Conservation (phyloP, 768 basidiomycete genomes). For the Naganishia vaughanmartiniae region DNA sequence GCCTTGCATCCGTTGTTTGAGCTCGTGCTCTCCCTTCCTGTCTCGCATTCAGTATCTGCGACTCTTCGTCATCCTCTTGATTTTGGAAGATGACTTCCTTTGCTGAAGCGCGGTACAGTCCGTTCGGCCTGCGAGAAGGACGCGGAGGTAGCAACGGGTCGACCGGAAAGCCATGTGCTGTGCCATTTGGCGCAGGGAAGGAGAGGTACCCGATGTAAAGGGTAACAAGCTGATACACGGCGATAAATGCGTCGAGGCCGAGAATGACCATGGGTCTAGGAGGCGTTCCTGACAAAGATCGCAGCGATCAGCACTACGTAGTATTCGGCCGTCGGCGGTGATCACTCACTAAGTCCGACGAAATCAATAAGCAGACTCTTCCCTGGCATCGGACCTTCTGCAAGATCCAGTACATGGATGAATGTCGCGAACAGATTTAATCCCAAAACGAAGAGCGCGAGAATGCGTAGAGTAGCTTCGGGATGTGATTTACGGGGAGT, state of each 20-base stretch:
- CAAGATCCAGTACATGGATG: constrained; percentile 16
- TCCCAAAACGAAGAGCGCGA: constrained; percentile 4
- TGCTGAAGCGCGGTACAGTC: not conserved
- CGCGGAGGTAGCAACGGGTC: constrained; percentile 15
- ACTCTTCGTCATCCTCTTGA: constrained; percentile 17
- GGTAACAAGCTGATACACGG: constrained; percentile 19
- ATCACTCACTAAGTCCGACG: constrained; percentile 14
- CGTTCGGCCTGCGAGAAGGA: not conserved
- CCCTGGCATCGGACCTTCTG: constrained; percentile 8
- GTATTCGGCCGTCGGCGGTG: too few species aligned
- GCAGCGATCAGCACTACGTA: not conserved
- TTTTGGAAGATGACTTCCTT: constrained; percentile 19
- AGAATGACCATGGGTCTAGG: not conserved
- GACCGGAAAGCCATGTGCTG: not conserved
- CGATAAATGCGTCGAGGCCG: constrained; percentile 18
- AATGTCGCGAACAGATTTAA: constrained; percentile 5
- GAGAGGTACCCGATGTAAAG: constrained; percentile 28
- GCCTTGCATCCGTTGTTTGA: not conserved
- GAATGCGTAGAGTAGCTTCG: constrained; percentile 13
- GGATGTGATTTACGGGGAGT: constrained; percentile 22
- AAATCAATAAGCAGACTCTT: constrained; percentile 24
- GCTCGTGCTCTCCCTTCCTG: not conserved
- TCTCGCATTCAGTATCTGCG: not conserved
- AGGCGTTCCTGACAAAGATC: not conserved
- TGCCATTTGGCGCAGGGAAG: constrained; percentile 1